Base-by-base conservation (phyloP, 257 asterid species). In the Plantago major region DNA sequence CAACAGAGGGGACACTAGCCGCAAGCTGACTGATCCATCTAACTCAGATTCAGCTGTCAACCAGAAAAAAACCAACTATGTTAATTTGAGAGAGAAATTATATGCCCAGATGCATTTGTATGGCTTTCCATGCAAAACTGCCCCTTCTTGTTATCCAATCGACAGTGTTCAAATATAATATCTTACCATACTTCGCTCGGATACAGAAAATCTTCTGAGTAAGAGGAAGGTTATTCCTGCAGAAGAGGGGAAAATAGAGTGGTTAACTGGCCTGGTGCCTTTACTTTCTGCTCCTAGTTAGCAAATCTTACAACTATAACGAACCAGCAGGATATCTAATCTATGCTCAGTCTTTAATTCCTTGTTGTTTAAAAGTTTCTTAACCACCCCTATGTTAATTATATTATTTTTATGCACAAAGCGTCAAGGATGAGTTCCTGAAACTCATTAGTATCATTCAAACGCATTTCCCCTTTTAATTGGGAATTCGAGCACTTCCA, bases 1-100 rank as follows among this genome's bases (percentile, higher is more conserved):
- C 76, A 92, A 81, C 73, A 75, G 78, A 7, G 95, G 84, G 58
- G 97, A 66, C 50, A 92, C 81, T 58, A 80, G 69, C 71, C 93
- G 73, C 60, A 71, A 59, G 79, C 81, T 86, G 64, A 81, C 64
- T 12, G 95, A 75, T 69, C 97, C 97, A 58, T 89, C 92, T 67
- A 74, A n/a, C 56, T 82, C 80, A 22, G 85, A 78, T 68, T 81
- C 90, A 79, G 84, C 87, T 79, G 85, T 62, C 76, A 67, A 70
- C 60, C 60, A 65, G 63, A 74, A 69, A 61, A 65, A 63, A 71
- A 26, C 60, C 54, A 55, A 61, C 62, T 49, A 60, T 43, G 66
- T 74, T 58, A 73, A 45, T 67, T 55, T 56, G 63, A 5, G n/a
- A 56, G 33, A 10, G 26, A 71, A 69, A 37, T 68, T 30, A 51